Evolutionary conservation across 805 yeast genomes (phyloP), one percentile per base, ranked within the genome.

Genomic region (Scheffersomyces ergatensis): DNA sequence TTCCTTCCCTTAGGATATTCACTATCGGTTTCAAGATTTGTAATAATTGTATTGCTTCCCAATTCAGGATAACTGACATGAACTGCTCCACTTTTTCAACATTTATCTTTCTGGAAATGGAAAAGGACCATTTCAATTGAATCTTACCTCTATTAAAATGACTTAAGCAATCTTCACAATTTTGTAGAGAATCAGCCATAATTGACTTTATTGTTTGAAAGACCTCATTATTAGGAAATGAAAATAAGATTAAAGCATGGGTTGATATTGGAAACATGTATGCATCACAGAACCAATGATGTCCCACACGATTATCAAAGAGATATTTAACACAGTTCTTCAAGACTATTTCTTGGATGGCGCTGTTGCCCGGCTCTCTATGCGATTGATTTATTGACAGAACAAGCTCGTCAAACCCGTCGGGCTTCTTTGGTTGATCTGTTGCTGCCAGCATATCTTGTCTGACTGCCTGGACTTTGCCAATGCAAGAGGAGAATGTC

Each of bases 231-330:
- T 69, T 76, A 2, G 72, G 70, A 50, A 83, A 81, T 3, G 89
- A 81, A 54, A 82, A 82, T 43, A 81, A 62, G 13, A 84, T 76
- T 39, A 83, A 57, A 8, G 75, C 63, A 52, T 82, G 82, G 12
- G 74, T 67, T 8, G 83, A 66, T 16, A 79, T 67, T 2, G 78
- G 74, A 32, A 62, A 64, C 44, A 76, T 62, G 23, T 57, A 57
- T 7, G 64, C 63, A 50, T 80, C 76, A 58, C 89, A 83, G 55
- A 81, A 84, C 50, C 77, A 60, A 47, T 83, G 86, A n/a, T 48
- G 51, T 5, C 49, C 50, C 5, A 37, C 21, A 29, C 43, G 39
- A 32, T 53, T 36, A 11, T 49, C 48, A 16, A 42, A 36, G 36
- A 64, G 47, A 43, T 55, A 63, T 16, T 43, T 38, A 33, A 57